Conservation (phyloP, 2,329 filamentous ascomycete species). For the Triangularia verruculosa region DNA sequence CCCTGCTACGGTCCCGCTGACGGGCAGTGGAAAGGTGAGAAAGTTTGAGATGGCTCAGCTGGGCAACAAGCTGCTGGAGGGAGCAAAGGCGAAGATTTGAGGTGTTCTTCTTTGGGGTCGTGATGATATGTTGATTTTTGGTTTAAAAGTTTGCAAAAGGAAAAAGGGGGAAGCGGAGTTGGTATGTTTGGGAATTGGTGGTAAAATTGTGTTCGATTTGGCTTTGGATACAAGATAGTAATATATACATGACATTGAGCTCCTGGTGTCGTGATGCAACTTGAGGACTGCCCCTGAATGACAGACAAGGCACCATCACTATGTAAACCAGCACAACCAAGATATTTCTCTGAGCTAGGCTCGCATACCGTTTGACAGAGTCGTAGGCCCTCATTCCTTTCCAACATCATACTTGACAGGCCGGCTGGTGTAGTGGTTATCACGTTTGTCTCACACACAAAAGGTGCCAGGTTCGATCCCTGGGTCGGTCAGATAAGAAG, state of each 20-base stretch:
- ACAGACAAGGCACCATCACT: no score
- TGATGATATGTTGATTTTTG: not conserved
- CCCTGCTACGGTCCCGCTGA: slow-evolving; percentile 56
- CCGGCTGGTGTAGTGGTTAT: slow-evolving; percentile 27
- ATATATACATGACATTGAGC: not conserved
- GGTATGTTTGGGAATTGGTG: not conserved
- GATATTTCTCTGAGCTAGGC: no score
- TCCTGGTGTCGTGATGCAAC: not conserved
- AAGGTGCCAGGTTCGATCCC: slow-evolving; percentile 27
- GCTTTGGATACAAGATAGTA: not conserved
- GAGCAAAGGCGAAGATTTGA: slow-evolving; percentile 46
- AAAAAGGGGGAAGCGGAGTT: not conserved
- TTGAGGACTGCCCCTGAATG: not conserved
- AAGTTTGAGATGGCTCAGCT: slow-evolving; percentile 62
- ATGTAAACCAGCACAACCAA: not conserved
- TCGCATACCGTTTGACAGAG: no score
- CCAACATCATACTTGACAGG: not conserved
- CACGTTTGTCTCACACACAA: slow-evolving; percentile 26
- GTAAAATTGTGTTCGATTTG: not conserved
- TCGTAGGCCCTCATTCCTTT: not conserved
- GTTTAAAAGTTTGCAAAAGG: not conserved
- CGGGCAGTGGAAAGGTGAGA: slow-evolving; percentile 69
- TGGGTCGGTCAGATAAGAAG: slow-evolving; percentile 20
- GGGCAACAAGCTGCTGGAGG: slow-evolving; percentile 52
- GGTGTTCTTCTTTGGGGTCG: not conserved